Evolutionary conservation across 345 rosid species (phyloP).

Genomic region (Eutrema heterophyllum): DNA sequence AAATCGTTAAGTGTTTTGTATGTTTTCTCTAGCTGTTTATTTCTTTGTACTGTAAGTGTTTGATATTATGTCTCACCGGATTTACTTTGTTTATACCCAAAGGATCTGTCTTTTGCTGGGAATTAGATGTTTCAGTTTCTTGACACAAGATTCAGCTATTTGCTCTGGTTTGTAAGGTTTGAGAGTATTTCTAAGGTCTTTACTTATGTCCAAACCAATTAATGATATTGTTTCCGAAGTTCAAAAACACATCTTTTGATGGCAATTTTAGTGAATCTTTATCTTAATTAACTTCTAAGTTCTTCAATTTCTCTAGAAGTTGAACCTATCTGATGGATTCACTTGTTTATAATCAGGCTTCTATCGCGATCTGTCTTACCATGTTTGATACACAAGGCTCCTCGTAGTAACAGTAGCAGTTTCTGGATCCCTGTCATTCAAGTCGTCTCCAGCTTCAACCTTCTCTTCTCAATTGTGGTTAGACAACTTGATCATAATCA

Average conservation of each 20-base stretch:
- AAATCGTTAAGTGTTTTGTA: neutral
- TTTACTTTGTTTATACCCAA: neutral
- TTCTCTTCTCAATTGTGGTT: constrained; percentile 63
- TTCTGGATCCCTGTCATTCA: constrained; percentile 88
- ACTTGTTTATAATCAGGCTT: constrained; percentile 50
- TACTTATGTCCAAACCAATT: neutral
- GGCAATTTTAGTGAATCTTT: neutral
- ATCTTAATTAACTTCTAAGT: neutral
- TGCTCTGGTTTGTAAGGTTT: neutral
- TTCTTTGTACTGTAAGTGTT: constrained; percentile 12
- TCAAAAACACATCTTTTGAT: neutral
- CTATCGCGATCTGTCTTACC: constrained; percentile 49
- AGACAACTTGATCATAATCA: neutral
- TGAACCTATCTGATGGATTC: neutral
- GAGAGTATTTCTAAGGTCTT: no score
- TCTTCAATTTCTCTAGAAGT: neutral
- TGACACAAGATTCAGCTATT: neutral
- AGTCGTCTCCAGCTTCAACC: constrained; percentile 70
- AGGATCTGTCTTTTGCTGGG: constrained; percentile 6
- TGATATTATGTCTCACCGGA: neutral
- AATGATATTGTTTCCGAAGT: constrained; percentile 1
- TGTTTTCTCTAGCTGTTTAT: neutral
- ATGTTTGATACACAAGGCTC: constrained; percentile 59
- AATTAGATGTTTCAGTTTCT: neutral
- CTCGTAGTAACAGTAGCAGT: constrained; percentile 67